Base-by-base conservation (phyloP, 768 basidiomycete genomes). In the Pholiota microspora region DNA sequence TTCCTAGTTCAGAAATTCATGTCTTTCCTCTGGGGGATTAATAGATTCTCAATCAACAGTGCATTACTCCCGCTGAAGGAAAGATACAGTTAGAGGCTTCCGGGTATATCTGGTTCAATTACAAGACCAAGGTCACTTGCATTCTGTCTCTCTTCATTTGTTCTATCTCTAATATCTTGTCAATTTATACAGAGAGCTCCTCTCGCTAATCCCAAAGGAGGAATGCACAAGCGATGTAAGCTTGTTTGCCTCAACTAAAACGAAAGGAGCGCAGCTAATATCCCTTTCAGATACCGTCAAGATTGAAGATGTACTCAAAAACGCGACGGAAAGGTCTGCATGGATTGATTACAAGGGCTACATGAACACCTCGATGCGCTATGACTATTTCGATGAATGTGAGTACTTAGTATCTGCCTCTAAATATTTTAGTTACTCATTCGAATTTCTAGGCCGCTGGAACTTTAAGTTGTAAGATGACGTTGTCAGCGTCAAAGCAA, bases 381-480 rank as follows among this genome's bases (percentile, higher is more conserved):
- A 59, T 7, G 66, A 66, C 45, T 67, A 64, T 53, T 65, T 61
- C 9, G 63, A 61, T 46, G 64, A 67, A 62, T 66, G 64, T 66
- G 38, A 28, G 64, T 53, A 27, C 21, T 16, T 51, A 42, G 2
- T 3, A 18, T 18, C 9, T 2, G 10, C 34, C 32, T 6, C n/a
- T 15, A 36, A 7, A 24, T 9, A 24, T 8, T 3, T 40, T 7
- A 36, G 23, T 40, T 10, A 12, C 50, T 62, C 38, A 65, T 28
- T 15, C 6, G 9, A 18, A 28, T 23, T 40, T 38, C 10, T 4
- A 65, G 66, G 62, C 51, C 62, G 62, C 9, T 64, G 62, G 58
- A 61, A 61, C 40, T 60, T 56, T 45, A 61, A 57, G 18, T 53
- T 67, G 34, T 57, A 48, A 42, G 40, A 7, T 23, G 40, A 2